These are phyloP conservation scores for Lachancea nothofagi DNA, from an alignment of 805 yeast genomes.

Conservation along the genomic window DNA sequence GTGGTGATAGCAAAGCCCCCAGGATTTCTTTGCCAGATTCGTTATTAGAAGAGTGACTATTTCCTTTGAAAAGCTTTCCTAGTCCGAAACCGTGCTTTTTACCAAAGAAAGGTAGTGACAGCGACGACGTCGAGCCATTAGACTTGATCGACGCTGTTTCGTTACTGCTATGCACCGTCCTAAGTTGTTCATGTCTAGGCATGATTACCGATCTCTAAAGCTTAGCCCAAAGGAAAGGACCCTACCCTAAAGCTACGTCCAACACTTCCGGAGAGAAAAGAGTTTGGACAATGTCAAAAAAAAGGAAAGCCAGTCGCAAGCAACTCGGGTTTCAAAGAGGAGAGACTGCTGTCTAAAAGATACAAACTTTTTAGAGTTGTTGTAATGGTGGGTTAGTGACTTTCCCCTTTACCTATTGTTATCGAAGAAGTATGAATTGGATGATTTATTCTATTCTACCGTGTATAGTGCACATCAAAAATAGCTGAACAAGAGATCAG, in stretches of 20 bases:
- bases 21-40: constrained; percentile 11
- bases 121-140: constrained; percentile 9
- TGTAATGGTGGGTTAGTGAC: background rate
- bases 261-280: background rate
- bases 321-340: too few species aligned
- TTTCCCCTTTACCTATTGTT: background rate
- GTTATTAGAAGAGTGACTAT: constrained; percentile 8
- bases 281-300: background rate
- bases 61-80: constrained; percentile 8
- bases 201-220: background rate
- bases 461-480: background rate
- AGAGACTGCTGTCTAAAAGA: too few species aligned
- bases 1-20: constrained; percentile 8
- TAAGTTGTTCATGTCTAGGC: constrained; percentile 6
- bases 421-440: background rate
- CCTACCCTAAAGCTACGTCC: constrained; percentile 4
- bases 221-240: constrained; percentile 1
- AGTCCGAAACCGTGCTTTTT: constrained; percentile 9
- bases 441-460: background rate
- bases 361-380: too few species aligned
- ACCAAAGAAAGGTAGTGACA: constrained; percentile 7
- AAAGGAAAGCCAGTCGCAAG: background rate
- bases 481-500: too few species aligned
- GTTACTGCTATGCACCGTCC: constrained; percentile 4
- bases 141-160: constrained; percentile 8